Percentiles rank a stretch among this genome's conserved stretches.
These are phyloP conservation scores for Obba rivulosa DNA, from an alignment of 768 basidiomycete genomes.

Conservation along the genomic window DNA sequence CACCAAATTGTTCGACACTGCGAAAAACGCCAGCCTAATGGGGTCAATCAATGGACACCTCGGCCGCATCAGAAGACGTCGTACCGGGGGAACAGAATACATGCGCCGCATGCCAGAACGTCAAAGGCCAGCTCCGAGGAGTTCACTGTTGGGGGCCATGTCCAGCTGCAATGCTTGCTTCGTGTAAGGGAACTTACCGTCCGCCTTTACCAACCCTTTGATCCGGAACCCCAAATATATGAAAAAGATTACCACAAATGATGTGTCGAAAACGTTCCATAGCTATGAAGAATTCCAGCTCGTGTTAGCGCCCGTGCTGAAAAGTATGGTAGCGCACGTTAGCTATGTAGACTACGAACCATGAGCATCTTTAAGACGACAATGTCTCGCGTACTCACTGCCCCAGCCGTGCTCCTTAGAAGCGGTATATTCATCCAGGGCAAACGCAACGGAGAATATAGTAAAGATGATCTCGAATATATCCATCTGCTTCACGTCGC, in stretches of 20 bases:
- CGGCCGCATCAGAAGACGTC: slow-evolving; percentile 7
- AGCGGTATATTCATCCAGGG: slow-evolving; percentile 83
- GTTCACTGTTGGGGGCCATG: slow-evolving; percentile 27
- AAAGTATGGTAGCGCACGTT: slow-evolving; percentile 42
- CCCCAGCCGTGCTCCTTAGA: slow-evolving; percentile 85
- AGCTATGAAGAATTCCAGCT: slow-evolving; percentile 42
- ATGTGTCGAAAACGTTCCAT: slow-evolving; percentile 88
- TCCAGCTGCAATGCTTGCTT: not conserved
- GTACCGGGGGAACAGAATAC: slow-evolving; percentile 79
- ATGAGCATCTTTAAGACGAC: not conserved
- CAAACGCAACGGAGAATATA: slow-evolving; percentile 70
- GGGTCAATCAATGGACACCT: not conserved
- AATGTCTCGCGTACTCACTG: slow-evolving; percentile 44
- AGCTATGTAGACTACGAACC: slow-evolving; percentile 70
- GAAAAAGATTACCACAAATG: slow-evolving; percentile 65
- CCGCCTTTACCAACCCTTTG: slow-evolving; percentile 48
- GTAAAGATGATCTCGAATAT: slow-evolving; percentile 71
- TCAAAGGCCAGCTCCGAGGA: slow-evolving; percentile 73
- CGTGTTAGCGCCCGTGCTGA: not conserved
- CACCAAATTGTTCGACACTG: slow-evolving; percentile 72
- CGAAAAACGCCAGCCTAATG: slow-evolving; percentile 69
- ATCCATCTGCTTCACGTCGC: slow-evolving; percentile 45
- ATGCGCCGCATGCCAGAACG: slow-evolving; percentile 77
- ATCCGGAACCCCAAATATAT: slow-evolving; percentile 62
- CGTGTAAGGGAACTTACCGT: slow-evolving; percentile 36